A percentile compares a stretch with the other conserved stretches of the same genome.
phyloP scores from a whole-genome alignment of 768 basidiomycete genomes.

The Boletus pseudopeckii region DNA sequence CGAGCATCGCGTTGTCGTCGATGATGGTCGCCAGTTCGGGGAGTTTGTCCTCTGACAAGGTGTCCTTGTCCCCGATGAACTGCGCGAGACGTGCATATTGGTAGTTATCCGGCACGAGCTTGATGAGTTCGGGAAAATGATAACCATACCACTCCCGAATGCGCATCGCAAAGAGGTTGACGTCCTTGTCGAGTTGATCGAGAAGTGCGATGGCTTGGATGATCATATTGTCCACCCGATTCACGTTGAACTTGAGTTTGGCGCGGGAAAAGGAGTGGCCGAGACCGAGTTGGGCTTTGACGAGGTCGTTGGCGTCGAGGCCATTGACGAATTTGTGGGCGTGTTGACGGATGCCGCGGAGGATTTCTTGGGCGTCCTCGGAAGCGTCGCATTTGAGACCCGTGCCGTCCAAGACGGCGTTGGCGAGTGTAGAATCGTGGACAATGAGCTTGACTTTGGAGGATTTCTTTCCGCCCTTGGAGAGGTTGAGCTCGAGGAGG shows the following conservation, averaged over 20 bases:
- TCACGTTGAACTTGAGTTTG: conserved; percentile 97
- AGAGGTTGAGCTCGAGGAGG: conserved; percentile 83
- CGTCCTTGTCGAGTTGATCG: conserved; percentile 99
- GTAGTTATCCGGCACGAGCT: conserved; percentile 90
- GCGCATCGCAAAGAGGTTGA: conserved; percentile 98
- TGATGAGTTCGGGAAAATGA: conserved; percentile 96
- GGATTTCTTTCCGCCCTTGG: conserved; percentile 64
- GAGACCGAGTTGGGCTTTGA: conserved; percentile 91
- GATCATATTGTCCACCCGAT: conserved; percentile 98
- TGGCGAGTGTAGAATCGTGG: conserved; percentile 69
- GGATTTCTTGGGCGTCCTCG: conserved; percentile 76
- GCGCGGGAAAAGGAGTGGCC: conserved; percentile 97
- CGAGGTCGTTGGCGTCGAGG: conserved; percentile 83
- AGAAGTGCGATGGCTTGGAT: conserved; percentile 98
- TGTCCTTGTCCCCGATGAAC: conserved; percentile 88
- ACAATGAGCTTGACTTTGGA: conserved; percentile 73
- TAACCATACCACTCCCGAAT: conserved; percentile 99
- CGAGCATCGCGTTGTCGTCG: conserved; percentile 79
- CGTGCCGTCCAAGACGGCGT: conserved; percentile 70
- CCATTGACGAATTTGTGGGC: conserved; percentile 87
- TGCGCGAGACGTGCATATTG: conserved; percentile 84
- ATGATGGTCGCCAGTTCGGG: conserved; percentile 74
- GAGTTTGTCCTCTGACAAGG: conserved; percentile 73
- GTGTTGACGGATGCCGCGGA: conserved; percentile 91
- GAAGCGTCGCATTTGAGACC: conserved; percentile 77